Percentiles rank a stretch among this genome's conserved stretches.
These are phyloP conservation scores for Backusella sp. DNA, from an alignment of 192 early-diverging fungal species.

Conservation along the genomic window DNA sequence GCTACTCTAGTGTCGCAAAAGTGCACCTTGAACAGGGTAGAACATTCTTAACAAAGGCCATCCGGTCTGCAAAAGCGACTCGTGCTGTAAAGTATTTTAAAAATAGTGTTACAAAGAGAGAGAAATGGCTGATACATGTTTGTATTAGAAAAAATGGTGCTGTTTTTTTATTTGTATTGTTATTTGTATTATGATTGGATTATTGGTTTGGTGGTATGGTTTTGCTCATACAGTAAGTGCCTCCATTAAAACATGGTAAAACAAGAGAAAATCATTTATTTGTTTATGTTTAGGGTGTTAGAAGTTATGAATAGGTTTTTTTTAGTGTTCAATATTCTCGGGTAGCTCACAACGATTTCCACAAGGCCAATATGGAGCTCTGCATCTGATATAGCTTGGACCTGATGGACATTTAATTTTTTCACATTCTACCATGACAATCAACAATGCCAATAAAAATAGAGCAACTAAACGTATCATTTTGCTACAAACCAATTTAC, in stretches of 20 bases:
- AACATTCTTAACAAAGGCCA: slow-evolving; percentile 21
- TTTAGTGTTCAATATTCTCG: not conserved
- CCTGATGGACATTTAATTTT: not conserved
- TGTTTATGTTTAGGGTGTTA: too few relatives aligned
- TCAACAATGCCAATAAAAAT: not conserved
- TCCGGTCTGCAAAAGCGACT: slow-evolving; percentile 25
- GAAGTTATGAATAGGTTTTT: not conserved
- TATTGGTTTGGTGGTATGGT: slow-evolving; percentile 40
- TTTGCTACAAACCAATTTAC: not conserved
- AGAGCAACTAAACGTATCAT: not conserved
- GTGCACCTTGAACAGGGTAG: slow-evolving; percentile 26
- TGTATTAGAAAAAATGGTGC: slow-evolving; percentile 37
- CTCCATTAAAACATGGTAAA: too few relatives aligned
- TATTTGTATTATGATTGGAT: slow-evolving; percentile 29
- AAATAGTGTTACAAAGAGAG: not conserved
- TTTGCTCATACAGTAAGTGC: slow-evolving; percentile 22
- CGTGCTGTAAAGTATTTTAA: slow-evolving; percentile 21
- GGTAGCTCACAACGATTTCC: not conserved
- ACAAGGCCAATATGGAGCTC: not conserved
- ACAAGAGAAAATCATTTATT: too few relatives aligned
- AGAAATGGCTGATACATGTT: not conserved
- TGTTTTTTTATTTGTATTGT: slow-evolving; percentile 35
- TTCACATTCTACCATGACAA: not conserved
- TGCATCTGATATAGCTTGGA: not conserved
- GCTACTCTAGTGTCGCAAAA: slow-evolving; percentile 41